A percentile compares a stretch with the other conserved stretches of the same genome.
Conservation (phyloP, 495 filamentous ascomycete species). For the Alectoria sarmentosa region DNA sequence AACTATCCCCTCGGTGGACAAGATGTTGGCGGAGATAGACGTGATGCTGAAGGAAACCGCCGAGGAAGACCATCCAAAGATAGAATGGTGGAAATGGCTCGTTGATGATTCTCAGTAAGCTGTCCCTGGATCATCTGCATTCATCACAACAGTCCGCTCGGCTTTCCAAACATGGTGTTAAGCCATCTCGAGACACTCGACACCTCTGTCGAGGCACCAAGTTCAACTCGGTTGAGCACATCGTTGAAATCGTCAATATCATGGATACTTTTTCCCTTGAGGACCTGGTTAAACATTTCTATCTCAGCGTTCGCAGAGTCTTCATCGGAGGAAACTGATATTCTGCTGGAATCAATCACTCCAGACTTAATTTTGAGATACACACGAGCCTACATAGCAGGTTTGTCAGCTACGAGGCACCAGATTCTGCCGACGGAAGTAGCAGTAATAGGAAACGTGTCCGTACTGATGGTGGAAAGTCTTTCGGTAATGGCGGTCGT, state of each 20-base stretch:
- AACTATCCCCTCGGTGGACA: not conserved
- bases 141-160: not conserved
- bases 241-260: slow-evolving; percentile 30
- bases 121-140: not conserved
- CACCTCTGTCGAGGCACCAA: slow-evolving; percentile 1
- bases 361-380: slow-evolving; percentile 25
- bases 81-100: not conserved
- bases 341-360: slow-evolving; percentile 33
- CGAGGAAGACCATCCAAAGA: not conserved
- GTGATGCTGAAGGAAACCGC: not conserved
- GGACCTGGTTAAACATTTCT: slow-evolving; percentile 16
- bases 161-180: slow-evolving; percentile 18
- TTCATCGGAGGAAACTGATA: slow-evolving; percentile 37
- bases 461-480: slow-evolving; percentile 20
- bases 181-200: slow-evolving; percentile 15
- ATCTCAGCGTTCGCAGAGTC: slow-evolving; percentile 34
- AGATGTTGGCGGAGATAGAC: not conserved
- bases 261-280: slow-evolving; percentile 39
- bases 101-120: not conserved
- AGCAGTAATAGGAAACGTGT: not conserved
- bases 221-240: slow-evolving; percentile 5
- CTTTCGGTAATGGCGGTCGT: slow-evolving; percentile 20
- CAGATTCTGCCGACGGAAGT: not conserved
- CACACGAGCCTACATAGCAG: slow-evolving; percentile 24
- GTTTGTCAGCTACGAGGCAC: slow-evolving; percentile 14